Percentiles rank a stretch among this genome's conserved stretches.
These are phyloP conservation scores for Dendrobium nobile DNA, from an alignment of 106 monocot genomes.

Conservation along the genomic window DNA sequence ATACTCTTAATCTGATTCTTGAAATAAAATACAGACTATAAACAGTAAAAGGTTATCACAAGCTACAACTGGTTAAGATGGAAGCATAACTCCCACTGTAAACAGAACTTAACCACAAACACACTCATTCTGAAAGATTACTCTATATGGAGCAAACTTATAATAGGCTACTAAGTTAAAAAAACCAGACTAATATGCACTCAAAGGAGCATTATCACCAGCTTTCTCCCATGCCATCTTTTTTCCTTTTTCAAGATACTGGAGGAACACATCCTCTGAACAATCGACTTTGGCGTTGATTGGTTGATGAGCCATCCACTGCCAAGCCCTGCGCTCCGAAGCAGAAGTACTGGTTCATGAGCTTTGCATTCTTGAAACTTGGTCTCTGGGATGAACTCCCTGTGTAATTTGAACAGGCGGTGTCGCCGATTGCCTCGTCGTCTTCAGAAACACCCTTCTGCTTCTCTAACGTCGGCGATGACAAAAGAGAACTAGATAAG, in stretches of 20 bases:
- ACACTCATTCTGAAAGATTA: neutral
- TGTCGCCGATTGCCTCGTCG: conserved; percentile 17
- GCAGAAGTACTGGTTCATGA: conserved; percentile 71
- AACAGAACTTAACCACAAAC: neutral
- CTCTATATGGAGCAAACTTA: neutral
- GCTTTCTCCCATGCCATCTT: neutral
- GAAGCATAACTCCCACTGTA: neutral
- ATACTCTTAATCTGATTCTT: neutral
- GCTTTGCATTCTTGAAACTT: conserved; percentile 21
- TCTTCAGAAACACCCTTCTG: conserved; percentile 30
- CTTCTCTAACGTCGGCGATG: conserved; percentile 26
- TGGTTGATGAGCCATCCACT: conserved; percentile 23
- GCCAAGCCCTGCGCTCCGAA: conserved; percentile 60
- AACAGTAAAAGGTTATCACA: neutral
- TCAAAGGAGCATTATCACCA: neutral
- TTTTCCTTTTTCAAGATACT: conserved; percentile 23
- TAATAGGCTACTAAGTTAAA: neutral
- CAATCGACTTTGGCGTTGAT: conserved; percentile 16
- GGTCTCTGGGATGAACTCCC: conserved; percentile 18
- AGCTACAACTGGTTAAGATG: neutral
- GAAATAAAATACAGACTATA: neutral
- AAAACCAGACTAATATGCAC: neutral
- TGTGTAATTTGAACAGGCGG: conserved; percentile 31
- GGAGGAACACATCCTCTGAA: conserved; percentile 37
- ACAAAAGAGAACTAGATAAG: conserved; percentile 14